Evolutionary conservation across 495 filamentous ascomycete genomes (phyloP).

Genomic region (Glarea lozoyensis): DNA sequence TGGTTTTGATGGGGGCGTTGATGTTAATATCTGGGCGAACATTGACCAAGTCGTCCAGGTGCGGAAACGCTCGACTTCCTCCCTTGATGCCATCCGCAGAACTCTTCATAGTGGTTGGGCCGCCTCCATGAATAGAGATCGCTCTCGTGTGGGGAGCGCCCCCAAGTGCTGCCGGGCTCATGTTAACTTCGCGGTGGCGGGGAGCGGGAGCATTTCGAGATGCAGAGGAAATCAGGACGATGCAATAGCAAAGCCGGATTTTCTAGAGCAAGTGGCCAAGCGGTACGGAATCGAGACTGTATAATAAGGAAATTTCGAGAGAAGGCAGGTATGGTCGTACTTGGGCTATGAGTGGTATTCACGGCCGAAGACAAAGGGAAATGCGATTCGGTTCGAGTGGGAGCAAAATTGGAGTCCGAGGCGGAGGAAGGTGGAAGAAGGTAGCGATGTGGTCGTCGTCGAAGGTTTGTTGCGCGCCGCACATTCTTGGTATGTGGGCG

Average conservation of each 20-base stretch:
- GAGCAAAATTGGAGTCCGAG: too few species aligned
- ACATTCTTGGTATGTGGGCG: too few species aligned
- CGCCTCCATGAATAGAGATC: constrained; percentile 8
- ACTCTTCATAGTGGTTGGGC: constrained; percentile 8
- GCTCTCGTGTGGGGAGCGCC: constrained; percentile 15
- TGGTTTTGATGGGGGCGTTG: constrained; percentile 34
- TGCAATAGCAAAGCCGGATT: neutral
- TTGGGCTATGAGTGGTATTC: too few species aligned
- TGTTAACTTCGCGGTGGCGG: constrained; percentile 2
- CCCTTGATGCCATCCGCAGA: constrained; percentile 4
- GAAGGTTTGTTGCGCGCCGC: too few species aligned
- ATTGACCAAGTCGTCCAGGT: constrained; percentile 64
- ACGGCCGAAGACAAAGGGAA: too few species aligned
- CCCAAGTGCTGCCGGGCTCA: constrained; percentile 17
- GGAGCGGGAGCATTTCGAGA: constrained; percentile 9
- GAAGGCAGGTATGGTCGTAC: too few species aligned
- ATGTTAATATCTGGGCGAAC: constrained; percentile 33
- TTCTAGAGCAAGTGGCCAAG: too few species aligned
- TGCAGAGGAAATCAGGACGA: neutral
- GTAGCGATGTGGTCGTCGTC: too few species aligned
- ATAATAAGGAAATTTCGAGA: too few species aligned
- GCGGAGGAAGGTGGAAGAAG: too few species aligned
- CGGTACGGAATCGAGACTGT: too few species aligned
- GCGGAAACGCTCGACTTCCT: constrained; percentile 43
- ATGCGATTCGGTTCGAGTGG: too few species aligned